Conservation (phyloP, 768 basidiomycete species). For the Epithele typhae region DNA sequence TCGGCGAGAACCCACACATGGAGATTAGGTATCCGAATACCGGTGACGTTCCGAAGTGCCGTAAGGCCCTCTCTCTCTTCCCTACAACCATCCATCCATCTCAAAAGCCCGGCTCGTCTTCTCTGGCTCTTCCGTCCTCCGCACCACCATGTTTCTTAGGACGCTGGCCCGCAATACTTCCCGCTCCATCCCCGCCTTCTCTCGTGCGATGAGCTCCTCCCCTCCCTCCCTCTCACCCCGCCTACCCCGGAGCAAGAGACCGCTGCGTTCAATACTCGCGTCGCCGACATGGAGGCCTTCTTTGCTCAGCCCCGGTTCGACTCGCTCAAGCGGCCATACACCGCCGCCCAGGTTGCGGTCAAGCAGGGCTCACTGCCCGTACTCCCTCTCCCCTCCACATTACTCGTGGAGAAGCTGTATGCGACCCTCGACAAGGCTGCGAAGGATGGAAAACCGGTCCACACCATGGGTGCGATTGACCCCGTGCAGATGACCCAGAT, state of each 20-base stretch:
- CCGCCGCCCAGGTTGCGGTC: conserved; percentile 72
- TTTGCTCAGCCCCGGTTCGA: conserved; percentile 73
- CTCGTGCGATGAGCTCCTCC: conserved; percentile 17
- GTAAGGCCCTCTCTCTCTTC: no score
- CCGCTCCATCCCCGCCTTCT: conserved; percentile 7
- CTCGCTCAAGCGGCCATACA: conserved; percentile 73
- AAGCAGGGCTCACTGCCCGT: conserved; percentile 89
- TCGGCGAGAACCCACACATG: no score
- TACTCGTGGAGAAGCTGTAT: conserved; percentile 87
- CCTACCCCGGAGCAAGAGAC: conserved; percentile 57
- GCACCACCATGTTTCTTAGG: conserved; percentile 7
- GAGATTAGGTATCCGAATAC: no score
- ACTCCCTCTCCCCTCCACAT: conserved; percentile 65
- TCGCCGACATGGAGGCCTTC: conserved; percentile 65
- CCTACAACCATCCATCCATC: no score
- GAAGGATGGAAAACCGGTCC: conserved; percentile 63
- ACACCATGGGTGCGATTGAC: conserved; percentile 92
- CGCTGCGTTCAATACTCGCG: conserved; percentile 54
- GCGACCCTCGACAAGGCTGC: conserved; percentile 58
- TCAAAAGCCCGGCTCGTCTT: no score
- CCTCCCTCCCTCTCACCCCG: conserved; percentile 49
- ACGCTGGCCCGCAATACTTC: conserved; percentile 1
- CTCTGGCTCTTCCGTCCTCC: no score
- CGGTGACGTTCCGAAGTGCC: no score
- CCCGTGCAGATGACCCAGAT: conserved; percentile 95